Evolutionary conservation across 495 filamentous ascomycete genomes (phyloP), one percentile per base, ranked within the genome.

Genomic region (Penicillium salamii): DNA sequence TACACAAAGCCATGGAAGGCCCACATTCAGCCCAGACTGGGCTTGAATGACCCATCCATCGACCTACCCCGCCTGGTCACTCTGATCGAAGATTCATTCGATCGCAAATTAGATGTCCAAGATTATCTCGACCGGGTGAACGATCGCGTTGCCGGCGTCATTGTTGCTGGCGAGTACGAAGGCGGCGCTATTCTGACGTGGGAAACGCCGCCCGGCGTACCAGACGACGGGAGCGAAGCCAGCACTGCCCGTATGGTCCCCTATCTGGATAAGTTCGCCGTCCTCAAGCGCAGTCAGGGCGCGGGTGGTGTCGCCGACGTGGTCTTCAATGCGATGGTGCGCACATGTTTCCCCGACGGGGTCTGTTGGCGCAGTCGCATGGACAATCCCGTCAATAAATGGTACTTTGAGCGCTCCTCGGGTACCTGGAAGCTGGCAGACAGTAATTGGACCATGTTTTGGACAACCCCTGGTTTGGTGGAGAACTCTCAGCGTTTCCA

Each of bases 241-340:
- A 74, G 71, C 36, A 55, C 66, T 15, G 69, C 71, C 7, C 72
- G 83, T 3, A 77, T 90, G 63, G 86, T 99, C 0, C 95, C 92
- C 0, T 99, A 99, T 65, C 72, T 99, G 18, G 93, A 99, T 64
- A 99, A 99, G 69, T 99, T 99, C 62, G 93, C 93, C 3, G 93
- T 97, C 2, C 76, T 95, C 4, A 90, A 87, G 58, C 81, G 85
- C 49, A 87, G 83, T 38, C 93, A 99, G 65, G 93, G 93, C 1
- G 85, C 88, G 1, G 91, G 92, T 0, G 91, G 91, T 12, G 91
- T 97, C 4, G 92, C 95, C 1, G 93, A 99, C 56, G 83, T 97
- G 17, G 84, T 99, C 5, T 99, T 97, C 69, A 95, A 90, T 52
- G 85, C 90, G 14, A 96, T 99, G 90, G 88, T 96, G 21, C 83